These are phyloP conservation scores for Aspergillus caelatus DNA, from an alignment of 2,329 filamentous ascomycete genomes.

Conservation along the genomic window DNA sequence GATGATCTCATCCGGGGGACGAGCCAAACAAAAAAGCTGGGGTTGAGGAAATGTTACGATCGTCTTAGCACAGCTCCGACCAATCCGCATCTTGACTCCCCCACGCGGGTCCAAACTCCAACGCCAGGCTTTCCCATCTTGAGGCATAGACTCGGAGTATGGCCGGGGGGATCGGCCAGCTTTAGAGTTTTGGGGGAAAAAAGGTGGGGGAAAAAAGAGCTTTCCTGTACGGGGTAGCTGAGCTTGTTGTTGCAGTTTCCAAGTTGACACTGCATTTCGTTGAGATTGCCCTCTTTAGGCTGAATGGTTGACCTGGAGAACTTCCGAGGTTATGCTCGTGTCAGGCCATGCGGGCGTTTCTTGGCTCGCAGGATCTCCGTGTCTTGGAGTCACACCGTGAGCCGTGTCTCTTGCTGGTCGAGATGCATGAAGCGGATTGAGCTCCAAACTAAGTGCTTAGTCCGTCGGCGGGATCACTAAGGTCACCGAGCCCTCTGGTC, in stretches of 20 bases:
- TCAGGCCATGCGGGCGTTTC: not conserved
- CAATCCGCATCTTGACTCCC: not conserved
- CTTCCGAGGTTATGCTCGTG: not conserved
- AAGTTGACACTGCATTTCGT: not conserved
- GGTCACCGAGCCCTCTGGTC: too few relatives aligned
- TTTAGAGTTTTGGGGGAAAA: not conserved
- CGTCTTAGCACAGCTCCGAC: not conserved
- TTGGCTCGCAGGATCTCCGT: slow-evolving; percentile 8
- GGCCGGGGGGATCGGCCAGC: not conserved
- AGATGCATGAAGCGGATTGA: too few relatives aligned
- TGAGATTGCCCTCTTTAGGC: not conserved
- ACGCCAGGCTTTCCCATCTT: not conserved
- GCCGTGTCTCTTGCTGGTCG: too few relatives aligned
- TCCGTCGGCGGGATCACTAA: too few relatives aligned
- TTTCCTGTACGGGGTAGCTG: not conserved
- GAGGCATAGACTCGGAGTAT: slow-evolving; percentile 1
- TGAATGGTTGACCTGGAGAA: not conserved
- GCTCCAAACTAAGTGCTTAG: too few relatives aligned
- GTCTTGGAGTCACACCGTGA: not conserved
- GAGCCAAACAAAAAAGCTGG: not conserved
- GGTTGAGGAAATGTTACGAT: not conserved
- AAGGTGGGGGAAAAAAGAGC: not conserved
- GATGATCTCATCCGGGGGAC: not conserved
- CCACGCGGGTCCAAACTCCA: not conserved
- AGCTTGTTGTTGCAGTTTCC: not conserved